Base-by-base conservation (phyloP, 2,329 filamentous ascomycete genomes). In the Lachnellula occidentalis region DNA sequence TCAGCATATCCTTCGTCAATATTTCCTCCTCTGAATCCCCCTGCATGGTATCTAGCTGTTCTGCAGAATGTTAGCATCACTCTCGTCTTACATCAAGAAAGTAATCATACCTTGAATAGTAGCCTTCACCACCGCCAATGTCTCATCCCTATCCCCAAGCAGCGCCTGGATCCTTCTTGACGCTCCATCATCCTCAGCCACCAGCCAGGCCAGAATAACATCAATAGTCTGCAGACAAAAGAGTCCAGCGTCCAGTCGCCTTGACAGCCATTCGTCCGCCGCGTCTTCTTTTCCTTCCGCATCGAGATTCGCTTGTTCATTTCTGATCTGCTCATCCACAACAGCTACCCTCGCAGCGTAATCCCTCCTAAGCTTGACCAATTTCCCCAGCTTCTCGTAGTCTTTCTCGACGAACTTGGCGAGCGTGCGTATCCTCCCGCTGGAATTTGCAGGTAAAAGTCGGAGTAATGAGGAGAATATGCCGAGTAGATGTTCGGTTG, bases 341-440 rank as follows among this genome's bases (percentile, higher is more conserved):
- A 77, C 74, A 0, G 72, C 74, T 1, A 95, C 72, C 15, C 81
- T 78, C 0, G 78, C 74, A 0, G 80, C 79, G 67, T 91, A 95
- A 12, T 88, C 86, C 47, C 82, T 74, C 41, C 92, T 81, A 47
- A 96, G 71, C 56, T 79, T 76, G 36, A 95, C 70, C 4, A 97
- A 76, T 67, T 85, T 89, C 5, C 69, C 74, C 37, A 90, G 82
- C 76, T 97, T 97, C 62, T 86, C 90, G 69, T 95, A 96, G 61
- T 96, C 85, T 68, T 90, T 95, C 70, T 99, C 94, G 17, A 96
- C 87, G 65, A 97, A 97, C 67, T 99, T 99, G 47, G 92, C 92
- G 4, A 97, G 78, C 1, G 87, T 81, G 4, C 94, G 83, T 63
- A 97, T 95, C 5, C 94, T 82, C 34, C 85, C 79, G 0, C 89